A percentile compares a stretch with the other conserved stretches of the same genome.
Evolutionary conservation across 306 rosid species (phyloP).

Genomic region (Corylus heterophylla): DNA sequence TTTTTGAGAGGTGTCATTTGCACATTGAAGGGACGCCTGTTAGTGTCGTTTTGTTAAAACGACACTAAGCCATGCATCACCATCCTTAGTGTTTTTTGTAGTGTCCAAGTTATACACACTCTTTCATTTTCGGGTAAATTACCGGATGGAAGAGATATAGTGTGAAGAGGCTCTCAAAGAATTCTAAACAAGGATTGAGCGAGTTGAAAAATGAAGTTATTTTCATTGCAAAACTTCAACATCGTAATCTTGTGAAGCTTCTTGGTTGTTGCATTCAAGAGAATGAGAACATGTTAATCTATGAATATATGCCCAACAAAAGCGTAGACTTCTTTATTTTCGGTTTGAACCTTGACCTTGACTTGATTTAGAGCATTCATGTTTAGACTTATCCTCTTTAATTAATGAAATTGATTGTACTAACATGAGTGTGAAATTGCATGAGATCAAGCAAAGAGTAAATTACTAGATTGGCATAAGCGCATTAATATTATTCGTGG

Average conservation of each 20-base stretch:
- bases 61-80: too few relatives aligned
- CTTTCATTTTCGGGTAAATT: conserved; percentile 41
- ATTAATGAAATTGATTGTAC: too few relatives aligned
- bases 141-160: conserved; percentile 46
- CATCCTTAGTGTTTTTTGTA: too few relatives aligned
- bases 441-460: too few relatives aligned
- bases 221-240: conserved; percentile 43
- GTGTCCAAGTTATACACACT: neutral
- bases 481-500: too few relatives aligned
- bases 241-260: conserved; percentile 48
- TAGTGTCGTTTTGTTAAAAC: too few relatives aligned
- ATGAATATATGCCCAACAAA: conserved; percentile 44
- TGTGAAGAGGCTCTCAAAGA: conserved; percentile 56
- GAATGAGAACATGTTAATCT: conserved; percentile 36
- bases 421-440: too few relatives aligned
- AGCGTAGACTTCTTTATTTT: conserved; percentile 46
- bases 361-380: neutral
- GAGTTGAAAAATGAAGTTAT: conserved; percentile 30
- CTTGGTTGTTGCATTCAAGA: conserved; percentile 44
- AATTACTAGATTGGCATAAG: too few relatives aligned
- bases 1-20: too few relatives aligned
- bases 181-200: conserved; percentile 53
- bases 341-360: conserved; percentile 24
- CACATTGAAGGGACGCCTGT: too few relatives aligned
- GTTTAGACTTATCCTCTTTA: neutral